phyloP scores from a whole-genome alignment of 2,329 filamentous ascomycete species.

The Aspergillus fumigatus region DNA sequence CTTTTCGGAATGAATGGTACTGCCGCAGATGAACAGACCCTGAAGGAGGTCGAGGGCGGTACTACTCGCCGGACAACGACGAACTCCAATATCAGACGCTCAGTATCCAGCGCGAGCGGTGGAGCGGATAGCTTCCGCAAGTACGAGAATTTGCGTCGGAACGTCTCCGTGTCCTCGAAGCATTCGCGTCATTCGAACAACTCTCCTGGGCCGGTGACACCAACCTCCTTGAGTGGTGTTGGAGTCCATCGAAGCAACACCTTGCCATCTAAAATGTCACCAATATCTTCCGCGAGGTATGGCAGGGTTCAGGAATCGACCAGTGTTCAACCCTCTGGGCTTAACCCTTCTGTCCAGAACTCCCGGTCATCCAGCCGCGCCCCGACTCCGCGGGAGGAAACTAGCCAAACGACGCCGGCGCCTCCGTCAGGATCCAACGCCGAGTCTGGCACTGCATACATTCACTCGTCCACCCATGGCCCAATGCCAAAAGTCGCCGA shows the following conservation, averaged over 20 bases:
- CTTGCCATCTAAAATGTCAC: constrained; percentile 83
- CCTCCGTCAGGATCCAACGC: constrained; percentile 7
- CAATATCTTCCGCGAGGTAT: constrained; percentile 65
- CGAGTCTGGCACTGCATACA: constrained; percentile 18
- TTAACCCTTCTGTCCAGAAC: constrained; percentile 26
- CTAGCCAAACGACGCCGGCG: constrained; percentile 7
- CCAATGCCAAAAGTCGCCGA: constrained; percentile 22
- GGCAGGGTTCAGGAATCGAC: constrained; percentile 51
- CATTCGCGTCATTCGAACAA: constrained; percentile 72
- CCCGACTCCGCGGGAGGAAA: constrained; percentile 19
- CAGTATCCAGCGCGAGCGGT: constrained; percentile 81
- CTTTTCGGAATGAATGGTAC: constrained; percentile 97
- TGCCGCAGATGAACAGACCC: constrained; percentile 81
- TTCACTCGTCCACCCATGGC: constrained; percentile 32
- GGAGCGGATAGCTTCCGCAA: constrained; percentile 82
- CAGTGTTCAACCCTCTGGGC: constrained; percentile 42
- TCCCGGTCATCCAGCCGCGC: constrained; percentile 28
- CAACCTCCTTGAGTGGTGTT: constrained; percentile 52
- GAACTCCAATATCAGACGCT: constrained; percentile 59
- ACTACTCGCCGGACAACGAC: constrained; percentile 44
- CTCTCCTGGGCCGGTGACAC: constrained; percentile 61
- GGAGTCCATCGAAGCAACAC: constrained; percentile 82
- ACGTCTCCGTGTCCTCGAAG: constrained; percentile 88
- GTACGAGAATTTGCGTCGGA: constrained; percentile 71
- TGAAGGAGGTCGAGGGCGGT: constrained; percentile 66